These are phyloP conservation scores for Tricholoma furcatifolium DNA, from an alignment of 768 basidiomycete genomes.

Conservation along the genomic window DNA sequence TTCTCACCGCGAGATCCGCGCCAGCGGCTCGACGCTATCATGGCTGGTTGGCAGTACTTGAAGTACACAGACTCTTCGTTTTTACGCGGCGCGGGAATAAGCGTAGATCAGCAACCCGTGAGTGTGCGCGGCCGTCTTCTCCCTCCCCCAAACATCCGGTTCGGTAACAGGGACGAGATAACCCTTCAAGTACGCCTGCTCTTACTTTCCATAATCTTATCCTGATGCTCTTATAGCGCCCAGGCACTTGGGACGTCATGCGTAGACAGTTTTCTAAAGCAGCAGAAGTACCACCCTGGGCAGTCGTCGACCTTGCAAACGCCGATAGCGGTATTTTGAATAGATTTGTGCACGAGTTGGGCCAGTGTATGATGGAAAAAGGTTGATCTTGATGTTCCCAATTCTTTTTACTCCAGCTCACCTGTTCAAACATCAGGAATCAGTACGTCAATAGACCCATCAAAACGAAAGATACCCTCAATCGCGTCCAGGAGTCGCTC, in stretches of 20 bases:
- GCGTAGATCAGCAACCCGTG: conserved; percentile 27
- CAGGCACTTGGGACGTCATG: conserved; percentile 33
- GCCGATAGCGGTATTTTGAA: conserved; percentile 11
- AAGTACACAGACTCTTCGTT: conserved; percentile 38
- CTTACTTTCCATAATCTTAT: too few species aligned
- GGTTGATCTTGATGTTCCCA: conserved; percentile 16
- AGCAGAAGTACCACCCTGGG: conserved; percentile 17
- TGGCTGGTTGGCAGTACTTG: conserved; percentile 30
- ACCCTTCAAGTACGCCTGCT: conserved; percentile 13
- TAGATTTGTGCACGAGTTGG: conserved; percentile 20
- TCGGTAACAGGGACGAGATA: conserved; percentile 15
- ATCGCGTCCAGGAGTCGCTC: too few species aligned
- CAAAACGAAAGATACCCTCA: too few species aligned
- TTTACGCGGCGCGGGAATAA: conserved; percentile 38
- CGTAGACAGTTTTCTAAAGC: conserved; percentile 19
- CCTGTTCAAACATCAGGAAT: conserved; percentile 13
- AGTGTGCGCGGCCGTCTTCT: conserved; percentile 35
- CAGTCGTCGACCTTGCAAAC: conserved; percentile 26
- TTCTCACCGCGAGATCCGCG: conserved; percentile 25
- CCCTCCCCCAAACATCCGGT: conserved; percentile 30
- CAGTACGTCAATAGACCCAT: conserved; percentile 7
- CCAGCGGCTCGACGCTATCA: conserved; percentile 21
- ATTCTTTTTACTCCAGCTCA: neutral
- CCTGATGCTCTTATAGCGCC: conserved; percentile 11
- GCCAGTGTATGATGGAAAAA: conserved; percentile 20